phyloP scores from a whole-genome alignment of 805 yeast genomes.

The Clavispora carvajalis region DNA sequence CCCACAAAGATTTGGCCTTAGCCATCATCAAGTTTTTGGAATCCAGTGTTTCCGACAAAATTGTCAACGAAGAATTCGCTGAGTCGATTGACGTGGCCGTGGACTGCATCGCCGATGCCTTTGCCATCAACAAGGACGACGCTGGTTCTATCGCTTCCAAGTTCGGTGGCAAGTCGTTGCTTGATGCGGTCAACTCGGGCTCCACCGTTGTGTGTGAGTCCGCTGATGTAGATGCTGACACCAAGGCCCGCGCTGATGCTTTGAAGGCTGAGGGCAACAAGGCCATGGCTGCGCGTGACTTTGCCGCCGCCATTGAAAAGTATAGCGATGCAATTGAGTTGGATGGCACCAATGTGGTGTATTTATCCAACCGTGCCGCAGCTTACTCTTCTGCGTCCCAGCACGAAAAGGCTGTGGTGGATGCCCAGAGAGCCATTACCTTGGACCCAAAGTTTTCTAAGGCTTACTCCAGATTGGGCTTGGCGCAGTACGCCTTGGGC shows the following conservation, averaged over 20 bases:
- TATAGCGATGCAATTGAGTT: slow-evolving; percentile 77
- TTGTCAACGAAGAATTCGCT: slow-evolving; percentile 68
- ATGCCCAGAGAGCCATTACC: slow-evolving; percentile 77
- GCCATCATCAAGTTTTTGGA: slow-evolving; percentile 71
- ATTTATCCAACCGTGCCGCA: slow-evolving; percentile 92
- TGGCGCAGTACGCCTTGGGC: slow-evolving; percentile 93
- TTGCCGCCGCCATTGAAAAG: slow-evolving; percentile 61
- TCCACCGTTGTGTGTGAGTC: slow-evolving; percentile 18
- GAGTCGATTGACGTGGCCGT: slow-evolving; percentile 93
- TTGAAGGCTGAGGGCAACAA: slow-evolving; percentile 85
- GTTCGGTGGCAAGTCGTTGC: slow-evolving; percentile 45
- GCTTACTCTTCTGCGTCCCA: slow-evolving; percentile 78
- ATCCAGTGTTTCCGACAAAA: slow-evolving; percentile 51
- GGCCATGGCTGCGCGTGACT: slow-evolving; percentile 76
- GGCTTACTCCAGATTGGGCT: slow-evolving; percentile 92
- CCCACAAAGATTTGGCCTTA: slow-evolving; percentile 64
- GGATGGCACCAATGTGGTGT: slow-evolving; percentile 72
- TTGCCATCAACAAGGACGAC: slow-evolving; percentile 53
- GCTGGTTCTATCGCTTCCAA: slow-evolving; percentile 27
- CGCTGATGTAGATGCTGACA: slow-evolving; percentile 42
- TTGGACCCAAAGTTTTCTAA: slow-evolving; percentile 79
- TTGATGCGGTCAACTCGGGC: slow-evolving; percentile 34
- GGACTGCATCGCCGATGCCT: slow-evolving; percentile 87
- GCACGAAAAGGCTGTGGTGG: slow-evolving; percentile 73
- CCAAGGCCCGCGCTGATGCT: slow-evolving; percentile 70